Evolutionary conservation across 192 early-diverging fungal genomes (phyloP).

Genomic region (Backusella tuberculispora): DNA sequence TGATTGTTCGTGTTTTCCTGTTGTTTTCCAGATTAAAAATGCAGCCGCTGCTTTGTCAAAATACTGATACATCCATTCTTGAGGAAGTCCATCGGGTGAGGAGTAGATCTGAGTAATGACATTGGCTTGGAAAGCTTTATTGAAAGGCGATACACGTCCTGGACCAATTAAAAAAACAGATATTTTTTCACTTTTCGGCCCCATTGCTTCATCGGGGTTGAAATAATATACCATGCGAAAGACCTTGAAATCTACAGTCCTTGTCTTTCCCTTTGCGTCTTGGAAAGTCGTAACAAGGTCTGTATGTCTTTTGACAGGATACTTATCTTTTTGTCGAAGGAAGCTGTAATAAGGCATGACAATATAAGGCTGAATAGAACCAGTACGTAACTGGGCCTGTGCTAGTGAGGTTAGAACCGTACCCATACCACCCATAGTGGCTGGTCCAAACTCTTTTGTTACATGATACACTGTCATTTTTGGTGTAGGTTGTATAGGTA

Average conservation of each 20-base stretch:
- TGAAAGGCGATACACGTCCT: slow-evolving; percentile 45
- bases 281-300: slow-evolving; percentile 44
- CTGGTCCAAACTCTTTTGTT: slow-evolving; percentile 60
- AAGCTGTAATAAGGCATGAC: slow-evolving; percentile 57
- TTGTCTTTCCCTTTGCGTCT: slow-evolving; percentile 36
- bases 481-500: slow-evolving; percentile 22
- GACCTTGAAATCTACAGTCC: slow-evolving; percentile 43
- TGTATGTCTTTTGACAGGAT: slow-evolving; percentile 21
- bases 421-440: slow-evolving; percentile 59
- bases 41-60: slow-evolving; percentile 57
- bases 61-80: slow-evolving; percentile 62
- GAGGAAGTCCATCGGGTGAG: slow-evolving; percentile 50
- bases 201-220: slow-evolving; percentile 13
- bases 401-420: slow-evolving; percentile 56
- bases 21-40: slow-evolving; percentile 47
- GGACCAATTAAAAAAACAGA: slow-evolving; percentile 58
- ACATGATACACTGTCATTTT: slow-evolving; percentile 56
- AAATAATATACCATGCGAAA: slow-evolving; percentile 36
- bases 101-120: slow-evolving; percentile 49
- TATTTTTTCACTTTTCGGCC: slow-evolving; percentile 16
- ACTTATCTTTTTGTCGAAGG: slow-evolving; percentile 38
- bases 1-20: slow-evolving; percentile 48
- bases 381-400: slow-evolving; percentile 45
- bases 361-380: slow-evolving; percentile 46
- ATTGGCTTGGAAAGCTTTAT: slow-evolving; percentile 46